Evolutionary conservation across 1,284 basidiomycete species (phyloP), one percentile per base, ranked within the genome.

Genomic region (Takashimella tepidaria): DNA sequence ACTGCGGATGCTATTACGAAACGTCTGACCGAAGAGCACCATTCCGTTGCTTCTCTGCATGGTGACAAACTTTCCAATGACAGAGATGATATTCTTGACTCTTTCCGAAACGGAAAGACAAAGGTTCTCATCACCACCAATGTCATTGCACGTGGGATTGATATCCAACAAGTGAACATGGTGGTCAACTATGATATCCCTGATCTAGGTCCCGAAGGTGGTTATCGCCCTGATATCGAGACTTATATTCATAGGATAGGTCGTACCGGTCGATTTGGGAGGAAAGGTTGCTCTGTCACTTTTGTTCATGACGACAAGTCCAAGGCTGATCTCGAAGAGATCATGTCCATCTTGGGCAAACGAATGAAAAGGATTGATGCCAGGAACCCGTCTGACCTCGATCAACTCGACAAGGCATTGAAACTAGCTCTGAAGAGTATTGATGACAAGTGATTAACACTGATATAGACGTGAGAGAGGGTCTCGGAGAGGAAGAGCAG

Each of bases 61-160:
- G 96, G 96, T 41, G 88, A 90, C 45, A 95, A 97, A 76, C 87
- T 93, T 62, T 85, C 88, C 12, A 63, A 79, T 1, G 91, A 95
- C 68, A 90, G 96, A 66, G 96, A 99, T 75, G 70, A 82, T 40
- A 87, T 95, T 60, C 95, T 98, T 68, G 93, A 98, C 71, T 85
- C 85, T 23, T 99, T 98, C 84, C 83, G 96, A 49, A 87, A 96
- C 65, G 96, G 96, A 55, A 87, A 87, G 71, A 91, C 92, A 74
- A 98, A 98, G 77, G 95, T 97, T 41, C 79, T 99, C 60, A 98
- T 99, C 73, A 97, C 96, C 50, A 99, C 96, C 51, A 98, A 99
- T 76, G 96, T 99, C 65, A 88, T 98, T 62, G 92, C 96, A 8
- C 86, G 96, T 37, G 96, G 96, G 45, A 98, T 99, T 79, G 96